Base-by-base conservation (phyloP, 2,329 filamentous ascomycete genomes). In the Cladosporium sp. region DNA sequence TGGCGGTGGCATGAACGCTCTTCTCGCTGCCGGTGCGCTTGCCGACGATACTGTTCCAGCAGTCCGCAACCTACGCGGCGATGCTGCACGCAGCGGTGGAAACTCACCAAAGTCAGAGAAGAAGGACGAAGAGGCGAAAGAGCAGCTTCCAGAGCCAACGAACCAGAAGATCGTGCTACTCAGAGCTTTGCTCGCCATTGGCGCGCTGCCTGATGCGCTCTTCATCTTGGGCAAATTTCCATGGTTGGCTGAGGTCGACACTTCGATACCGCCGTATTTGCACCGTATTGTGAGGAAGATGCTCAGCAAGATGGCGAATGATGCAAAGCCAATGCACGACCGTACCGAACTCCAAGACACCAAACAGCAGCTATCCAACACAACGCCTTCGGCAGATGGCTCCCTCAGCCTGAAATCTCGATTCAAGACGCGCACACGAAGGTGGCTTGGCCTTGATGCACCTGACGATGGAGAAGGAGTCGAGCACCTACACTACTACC, bases 401-500 rank as follows among this genome's bases (percentile, higher is more conserved):
- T 78, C 75, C 39, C 76, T 90, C 52, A 83, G 11, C 43, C 41
- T 19, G 53, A 78, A 56, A 72, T 86, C 32, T 72, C 67, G 57
- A 54, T 30, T 76, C 82, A 45, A 75, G 82, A 20, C 71, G 77
- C 3, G 49, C 15, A 40, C 42, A 15, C 49, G 49, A 11, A 81
- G 87, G 54, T 96, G 92, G 92, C 86, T 90, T 4, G 85, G 86
- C 59, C 82, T 89, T 4, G 91, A 95, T 59, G 84, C 82, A 57
- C 78, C 78, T 55, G 88, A 93, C 61, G 82, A 82, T 20, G 84
- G 83, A 49, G 88, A 84, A 16, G 78, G 79, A n/a, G 80, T 75
- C 11, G 77, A 86, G 46, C 97, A 96, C 66, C 82, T 86, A 29
- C 97, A 94, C 65, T 98, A 98, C 68, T 96, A 93, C 84, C 90